A percentile compares a stretch with the other conserved stretches of the same genome.
These are phyloP conservation scores for Pyricularia grisea DNA, from an alignment of 2,329 filamentous ascomycete genomes.

Conservation along the genomic window DNA sequence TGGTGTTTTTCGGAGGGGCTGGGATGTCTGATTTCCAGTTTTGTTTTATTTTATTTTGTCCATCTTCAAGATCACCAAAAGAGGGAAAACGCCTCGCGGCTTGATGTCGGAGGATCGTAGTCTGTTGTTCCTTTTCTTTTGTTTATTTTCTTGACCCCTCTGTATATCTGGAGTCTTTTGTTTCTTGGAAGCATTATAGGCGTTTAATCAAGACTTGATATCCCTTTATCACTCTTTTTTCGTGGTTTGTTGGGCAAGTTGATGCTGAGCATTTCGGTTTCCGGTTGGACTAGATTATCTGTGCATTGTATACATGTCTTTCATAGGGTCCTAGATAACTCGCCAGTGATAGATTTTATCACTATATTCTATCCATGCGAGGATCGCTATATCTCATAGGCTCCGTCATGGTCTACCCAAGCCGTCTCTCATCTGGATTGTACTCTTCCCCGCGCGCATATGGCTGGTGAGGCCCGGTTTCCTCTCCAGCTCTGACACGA, in stretches of 20 bases:
- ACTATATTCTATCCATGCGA: background rate
- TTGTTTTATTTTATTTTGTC: background rate
- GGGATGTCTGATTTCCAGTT: background rate
- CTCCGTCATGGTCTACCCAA: background rate
- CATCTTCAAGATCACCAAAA: background rate
- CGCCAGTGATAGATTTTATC: background rate
- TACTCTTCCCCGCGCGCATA: background rate
- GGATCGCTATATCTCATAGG: background rate
- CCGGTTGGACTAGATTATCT: background rate
- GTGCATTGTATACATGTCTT: background rate
- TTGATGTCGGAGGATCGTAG: constrained; percentile 1
- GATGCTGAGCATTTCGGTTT: background rate
- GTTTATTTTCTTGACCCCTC: background rate
- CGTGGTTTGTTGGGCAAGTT: no score
- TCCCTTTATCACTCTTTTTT: background rate
- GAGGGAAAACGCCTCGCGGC: background rate
- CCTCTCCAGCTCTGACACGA: background rate
- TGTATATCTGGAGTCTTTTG: constrained; percentile 4
- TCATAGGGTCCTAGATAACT: background rate
- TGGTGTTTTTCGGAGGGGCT: background rate
- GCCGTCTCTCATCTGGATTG: background rate
- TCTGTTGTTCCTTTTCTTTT: constrained; percentile 4
- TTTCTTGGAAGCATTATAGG: constrained; percentile 10
- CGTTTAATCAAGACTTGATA: constrained; percentile 12
- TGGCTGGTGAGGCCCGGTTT: background rate